phyloP scores from a whole-genome alignment of 139 green algal species.

The Auxenochlorella protothecoides region DNA sequence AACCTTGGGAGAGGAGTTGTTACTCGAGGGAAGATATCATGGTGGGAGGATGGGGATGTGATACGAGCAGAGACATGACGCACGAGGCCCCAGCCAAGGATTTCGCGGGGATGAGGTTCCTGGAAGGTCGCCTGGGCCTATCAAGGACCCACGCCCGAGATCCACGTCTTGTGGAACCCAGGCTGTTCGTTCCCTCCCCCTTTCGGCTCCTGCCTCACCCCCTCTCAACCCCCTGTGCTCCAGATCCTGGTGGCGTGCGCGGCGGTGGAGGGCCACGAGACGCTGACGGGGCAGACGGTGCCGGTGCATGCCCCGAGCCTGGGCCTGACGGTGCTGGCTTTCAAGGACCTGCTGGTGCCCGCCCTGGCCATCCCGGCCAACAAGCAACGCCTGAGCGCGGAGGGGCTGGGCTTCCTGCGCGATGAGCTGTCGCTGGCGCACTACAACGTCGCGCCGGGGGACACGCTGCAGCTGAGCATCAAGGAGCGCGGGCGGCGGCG shows the following conservation, averaged over 20 bases:
- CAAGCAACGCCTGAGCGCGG: conserved; percentile 61
- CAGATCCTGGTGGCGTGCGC: conserved; percentile 55
- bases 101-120: no score
- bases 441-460: conserved; percentile 68
- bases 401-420: conserved; percentile 56
- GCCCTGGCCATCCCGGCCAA: conserved; percentile 52
- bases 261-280: conserved; percentile 49
- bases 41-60: no score
- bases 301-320: conserved; percentile 61
- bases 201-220: not conserved
- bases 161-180: no score
- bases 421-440: conserved; percentile 65
- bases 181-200: not conserved
- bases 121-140: no score
- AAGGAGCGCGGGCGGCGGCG: conserved; percentile 65
- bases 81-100: no score
- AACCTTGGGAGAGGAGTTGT: no score
- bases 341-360: conserved; percentile 55
- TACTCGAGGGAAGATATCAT: no score
- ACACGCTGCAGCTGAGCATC: conserved; percentile 48
- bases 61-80: no score
- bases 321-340: conserved; percentile 32
- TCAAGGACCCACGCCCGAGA: no score
- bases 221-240: not conserved
- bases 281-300: conserved; percentile 67